Base-by-base conservation (phyloP, 345 rosid genomes). In the Hypericum perforatum region DNA sequence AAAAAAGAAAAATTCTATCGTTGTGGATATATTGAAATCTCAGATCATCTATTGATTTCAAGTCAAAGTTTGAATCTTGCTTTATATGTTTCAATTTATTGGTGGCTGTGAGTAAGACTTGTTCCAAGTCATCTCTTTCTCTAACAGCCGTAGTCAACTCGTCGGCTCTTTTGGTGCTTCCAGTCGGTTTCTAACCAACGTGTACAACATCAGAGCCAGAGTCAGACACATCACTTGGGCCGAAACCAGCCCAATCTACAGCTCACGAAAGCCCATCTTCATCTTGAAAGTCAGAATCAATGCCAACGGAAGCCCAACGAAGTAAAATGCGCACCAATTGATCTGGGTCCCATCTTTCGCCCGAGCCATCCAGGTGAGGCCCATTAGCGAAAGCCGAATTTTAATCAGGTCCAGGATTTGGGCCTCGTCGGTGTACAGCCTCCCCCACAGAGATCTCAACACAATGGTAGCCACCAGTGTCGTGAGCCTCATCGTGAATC, bases 171-270 rank as follows among this genome's bases (percentile, higher is more conserved):
- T 37, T 77, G 68, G 11, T 10, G 11, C 0, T 41, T 41, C 83
- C 83, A 81, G n/a, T 81, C 72, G 2, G 83, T n/a, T 78, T 45
- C 65, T 64, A 14, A 53, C 29, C 55, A 78, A 32, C 49, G 57
- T 71, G 3, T 54, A 41, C 51, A 58, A 64, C 81, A 69, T 66
- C 37, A 53, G 38, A 0, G 40, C 7, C 1, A n/a, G n/a, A n/a
- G n/a, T n/a, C n/a, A n/a, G n/a, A 76, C 73, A 16, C 84, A 74
- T 72, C 3, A 55, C 44, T 37, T 77, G 80, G 44, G 86, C 86
- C 0, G 68, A 68, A 0, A 80, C 44, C 10, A 77, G 46, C 46
- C 86, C 82, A 22, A 70, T 15, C 71, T 80, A 75, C 2, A 77
- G 77, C 14, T 81, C 81, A 32, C 69, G 14, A 5, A 78, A 42